Evolutionary conservation across 129 eudicot species (phyloP).

Genomic region (Rutidosis leptorrhynchoides): DNA sequence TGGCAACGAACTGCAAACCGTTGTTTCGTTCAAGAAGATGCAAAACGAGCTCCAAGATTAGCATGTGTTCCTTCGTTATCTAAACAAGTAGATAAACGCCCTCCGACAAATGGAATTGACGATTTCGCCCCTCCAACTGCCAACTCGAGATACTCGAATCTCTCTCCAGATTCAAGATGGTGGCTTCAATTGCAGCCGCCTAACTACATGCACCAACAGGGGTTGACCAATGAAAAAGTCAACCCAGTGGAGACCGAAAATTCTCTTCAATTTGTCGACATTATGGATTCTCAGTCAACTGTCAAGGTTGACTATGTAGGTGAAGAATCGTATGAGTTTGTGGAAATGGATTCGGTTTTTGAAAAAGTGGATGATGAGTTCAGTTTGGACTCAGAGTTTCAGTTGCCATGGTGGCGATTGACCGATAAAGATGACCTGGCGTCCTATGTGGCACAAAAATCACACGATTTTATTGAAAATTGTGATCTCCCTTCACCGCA

Average conservation of each 20-base stretch:
- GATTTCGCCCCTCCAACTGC: slow-evolving; percentile 43
- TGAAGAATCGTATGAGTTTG: slow-evolving; percentile 50
- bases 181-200: slow-evolving; percentile 84
- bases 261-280: slow-evolving; percentile 38
- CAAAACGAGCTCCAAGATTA: slow-evolving; percentile 92
- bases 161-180: slow-evolving; percentile 73
- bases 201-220: slow-evolving; percentile 46
- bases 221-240: slow-evolving; percentile 37
- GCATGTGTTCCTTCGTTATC: slow-evolving; percentile 65
- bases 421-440: slow-evolving; percentile 79
- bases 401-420: slow-evolving; percentile 84
- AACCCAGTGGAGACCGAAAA: slow-evolving; percentile 27
- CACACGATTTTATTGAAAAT: slow-evolving; percentile 62
- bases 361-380: slow-evolving; percentile 47
- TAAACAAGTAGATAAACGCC: slow-evolving; percentile 52
- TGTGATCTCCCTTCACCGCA: slow-evolving; percentile 91
- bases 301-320: slow-evolving; percentile 27
- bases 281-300: slow-evolving; percentile 39
- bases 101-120: slow-evolving; percentile 33
- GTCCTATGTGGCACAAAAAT: slow-evolving; percentile 66
- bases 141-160: slow-evolving; percentile 45
- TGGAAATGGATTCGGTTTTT: slow-evolving; percentile 45
- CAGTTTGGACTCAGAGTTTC: slow-evolving; percentile 43
- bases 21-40: slow-evolving; percentile 95
- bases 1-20: slow-evolving; percentile 98